Conservation (phyloP, 2,329 filamentous ascomycete species). For the Parastagonospora avenae region DNA sequence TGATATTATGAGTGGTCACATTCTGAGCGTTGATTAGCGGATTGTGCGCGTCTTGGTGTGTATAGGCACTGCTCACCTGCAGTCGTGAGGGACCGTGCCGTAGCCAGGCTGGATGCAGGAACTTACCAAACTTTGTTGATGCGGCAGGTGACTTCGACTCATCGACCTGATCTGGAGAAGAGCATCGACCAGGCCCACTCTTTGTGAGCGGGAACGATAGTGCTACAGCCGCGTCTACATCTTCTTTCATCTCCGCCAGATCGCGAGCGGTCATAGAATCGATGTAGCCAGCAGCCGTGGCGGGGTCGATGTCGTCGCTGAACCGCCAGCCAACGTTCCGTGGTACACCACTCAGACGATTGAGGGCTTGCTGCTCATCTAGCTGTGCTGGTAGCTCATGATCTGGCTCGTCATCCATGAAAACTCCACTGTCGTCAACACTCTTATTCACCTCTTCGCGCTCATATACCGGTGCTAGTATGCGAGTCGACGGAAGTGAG, state of each 20-base stretch:
- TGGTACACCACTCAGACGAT: background rate
- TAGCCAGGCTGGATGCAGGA: background rate
- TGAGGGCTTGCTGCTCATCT: background rate
- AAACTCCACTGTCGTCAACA: background rate
- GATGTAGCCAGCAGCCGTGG: background rate
- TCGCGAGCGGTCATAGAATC: background rate
- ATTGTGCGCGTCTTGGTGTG: background rate
- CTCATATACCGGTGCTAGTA: background rate
- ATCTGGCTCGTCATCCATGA: background rate
- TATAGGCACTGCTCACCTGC: background rate
- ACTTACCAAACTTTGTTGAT: background rate
- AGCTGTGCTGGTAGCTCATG: background rate
- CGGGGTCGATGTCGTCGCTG: conserved; percentile 1
- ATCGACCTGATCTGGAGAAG: background rate
- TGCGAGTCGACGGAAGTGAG: background rate
- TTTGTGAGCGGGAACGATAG: background rate
- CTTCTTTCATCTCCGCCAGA: background rate
- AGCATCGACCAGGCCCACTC: background rate
- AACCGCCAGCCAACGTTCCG: conserved; percentile 5
- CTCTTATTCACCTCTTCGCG: background rate
- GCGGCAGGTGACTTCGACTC: background rate
- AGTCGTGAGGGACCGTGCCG: background rate
- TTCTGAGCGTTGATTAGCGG: too few species aligned
- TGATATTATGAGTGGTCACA: too few species aligned
- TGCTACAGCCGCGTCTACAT: background rate